Base-by-base conservation (phyloP, 2,329 filamentous ascomycete species). In the Ploettnerulaceae sp. region DNA sequence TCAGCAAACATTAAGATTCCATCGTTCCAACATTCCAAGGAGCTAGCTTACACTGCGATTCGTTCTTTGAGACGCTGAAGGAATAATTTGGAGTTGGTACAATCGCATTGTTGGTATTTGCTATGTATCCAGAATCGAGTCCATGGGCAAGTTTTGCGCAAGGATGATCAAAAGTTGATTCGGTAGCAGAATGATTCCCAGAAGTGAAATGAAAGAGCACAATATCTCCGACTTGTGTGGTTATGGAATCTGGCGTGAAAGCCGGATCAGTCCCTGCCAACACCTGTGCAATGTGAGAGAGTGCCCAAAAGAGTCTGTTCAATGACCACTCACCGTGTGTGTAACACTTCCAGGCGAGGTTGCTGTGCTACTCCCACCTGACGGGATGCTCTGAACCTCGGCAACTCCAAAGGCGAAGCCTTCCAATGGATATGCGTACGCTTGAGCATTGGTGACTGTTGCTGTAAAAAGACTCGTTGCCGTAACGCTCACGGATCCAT, bases 81-180 rank as follows among this genome's bases (percentile, higher is more conserved):
- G 45, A 40, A 31, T 43, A 43, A 1, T 46, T 7, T 1, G 51
- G 45, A 28, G 42, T 36, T 53, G 79, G 76, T 66, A 77, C 73
- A 69, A 77, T 12, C n/a, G 38, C 21, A 12, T 37, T 26, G 17
- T 47, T 41, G 4, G 32, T 25, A 25, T 45, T 52, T 8, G 52
- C 34, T 18, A 50, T 49, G 32, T 45, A 84, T 42, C 81, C 81
- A 2, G 79, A 82, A 69, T 76, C 82, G 68, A 89, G 73, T 52
- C 80, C 81, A 11, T 68, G 66, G 8, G 52, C 1, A 8, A 67
- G 57, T 7, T 62, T 62, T 24, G 64, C 58, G 55, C 68, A 71
- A 3, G 64, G 64, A 22, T 49, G 51, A 8, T 56, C 54, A 37
- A 65, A 67, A 8, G 57, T 59, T 26, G 59, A 63, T 53, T 69